Conservation (phyloP, 306 rosid genomes). For the Quercus robur region DNA sequence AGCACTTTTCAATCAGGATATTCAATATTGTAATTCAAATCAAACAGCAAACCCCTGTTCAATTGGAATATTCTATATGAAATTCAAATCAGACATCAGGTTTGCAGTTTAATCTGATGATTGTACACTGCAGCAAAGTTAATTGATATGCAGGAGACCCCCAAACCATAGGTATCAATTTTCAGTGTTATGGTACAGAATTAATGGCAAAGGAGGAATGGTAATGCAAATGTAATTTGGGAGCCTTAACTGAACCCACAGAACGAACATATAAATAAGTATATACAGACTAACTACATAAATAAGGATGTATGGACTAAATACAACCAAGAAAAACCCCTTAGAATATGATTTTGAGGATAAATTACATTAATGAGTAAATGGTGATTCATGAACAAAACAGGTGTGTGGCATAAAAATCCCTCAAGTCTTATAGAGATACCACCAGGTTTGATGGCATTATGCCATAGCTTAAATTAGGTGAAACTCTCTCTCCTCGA, state of each 20-base stretch:
- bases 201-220: not conserved
- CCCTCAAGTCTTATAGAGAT: not conserved
- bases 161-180: not conserved
- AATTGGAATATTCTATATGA: no score
- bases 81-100: no score
- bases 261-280: no score
- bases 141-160: not conserved
- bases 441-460: not conserved
- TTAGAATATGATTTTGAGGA: not conserved
- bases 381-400: not conserved
- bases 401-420: not conserved
- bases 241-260: not conserved
- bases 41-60: no score
- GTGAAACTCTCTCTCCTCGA: no score
- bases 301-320: no score
- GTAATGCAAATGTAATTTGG: not conserved
- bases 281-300: no score
- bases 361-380: not conserved
- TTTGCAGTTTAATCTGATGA: no score
- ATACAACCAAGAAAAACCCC: no score
- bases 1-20: no score
- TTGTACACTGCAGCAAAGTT: no score
- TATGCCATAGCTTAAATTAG: not conserved
- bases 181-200: not conserved
- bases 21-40: no score